A percentile compares a stretch with the other conserved stretches of the same genome.
Evolutionary conservation across 176 grass and related monocot genomes (phyloP).

Genomic region (Avena insularis): DNA sequence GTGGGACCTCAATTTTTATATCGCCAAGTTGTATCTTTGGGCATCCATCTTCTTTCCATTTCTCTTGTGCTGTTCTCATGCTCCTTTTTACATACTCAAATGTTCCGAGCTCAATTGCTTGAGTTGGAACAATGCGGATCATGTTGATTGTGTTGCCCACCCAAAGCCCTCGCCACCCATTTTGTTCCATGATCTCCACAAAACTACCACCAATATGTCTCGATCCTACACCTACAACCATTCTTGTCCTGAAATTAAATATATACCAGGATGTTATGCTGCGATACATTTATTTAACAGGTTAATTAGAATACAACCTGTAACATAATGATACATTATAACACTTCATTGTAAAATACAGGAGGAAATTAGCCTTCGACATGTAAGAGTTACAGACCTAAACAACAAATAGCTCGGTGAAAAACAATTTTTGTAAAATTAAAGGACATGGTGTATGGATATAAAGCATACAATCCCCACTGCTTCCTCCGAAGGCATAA

Average conservation of each 20-base stretch:
- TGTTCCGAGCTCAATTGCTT: constrained; percentile 10
- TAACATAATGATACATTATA: not conserved
- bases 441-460: not conserved
- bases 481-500: constrained; percentile 11
- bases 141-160: constrained; percentile 15
- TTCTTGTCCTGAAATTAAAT: constrained; percentile 4
- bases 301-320: not conserved
- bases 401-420: not conserved
- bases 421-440: constrained; percentile 13
- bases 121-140: constrained; percentile 11
- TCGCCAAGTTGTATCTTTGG: not conserved
- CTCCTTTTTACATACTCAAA: constrained; percentile 16
- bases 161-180: constrained; percentile 5
- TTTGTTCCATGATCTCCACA: constrained; percentile 15
- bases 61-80: constrained; percentile 11
- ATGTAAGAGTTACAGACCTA: constrained; percentile 22
- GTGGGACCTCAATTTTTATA: not conserved
- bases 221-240: constrained; percentile 16
- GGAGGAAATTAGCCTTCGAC: not conserved
- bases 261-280: not conserved
- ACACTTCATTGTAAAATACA: not conserved
- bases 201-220: constrained; percentile 17
- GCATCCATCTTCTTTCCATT: constrained; percentile 7
- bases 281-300: not conserved
- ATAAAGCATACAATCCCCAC: not conserved